Percentiles rank a stretch among this genome's conserved stretches.
phyloP scores from a whole-genome alignment of 495 filamentous ascomycete species.

The Hyaloscypha finlandica region DNA sequence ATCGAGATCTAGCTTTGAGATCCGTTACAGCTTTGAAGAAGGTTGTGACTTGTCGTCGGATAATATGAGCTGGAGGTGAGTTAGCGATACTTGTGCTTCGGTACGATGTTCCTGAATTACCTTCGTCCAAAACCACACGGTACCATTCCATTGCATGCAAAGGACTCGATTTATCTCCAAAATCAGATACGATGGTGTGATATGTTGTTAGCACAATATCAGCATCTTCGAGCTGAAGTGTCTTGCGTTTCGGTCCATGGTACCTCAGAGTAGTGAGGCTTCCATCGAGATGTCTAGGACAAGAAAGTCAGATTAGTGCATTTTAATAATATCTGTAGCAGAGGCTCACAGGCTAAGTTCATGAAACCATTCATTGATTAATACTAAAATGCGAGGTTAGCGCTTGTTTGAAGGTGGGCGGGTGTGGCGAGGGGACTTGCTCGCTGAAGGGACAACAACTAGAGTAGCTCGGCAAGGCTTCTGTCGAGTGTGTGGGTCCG shows the following conservation, averaged over 20 bases:
- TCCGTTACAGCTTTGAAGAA: constrained; percentile 63
- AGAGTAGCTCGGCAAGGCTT: constrained; percentile 16
- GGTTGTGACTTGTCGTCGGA: constrained; percentile 75
- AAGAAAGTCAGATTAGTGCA: neutral
- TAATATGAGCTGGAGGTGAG: constrained; percentile 55
- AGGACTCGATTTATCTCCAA: constrained; percentile 38
- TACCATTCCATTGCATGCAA: constrained; percentile 72
- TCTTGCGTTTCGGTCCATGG: constrained; percentile 6
- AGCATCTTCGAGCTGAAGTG: constrained; percentile 46
- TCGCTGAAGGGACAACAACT: constrained; percentile 14
- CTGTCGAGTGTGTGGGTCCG: constrained; percentile 4
- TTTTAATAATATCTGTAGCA: neutral
- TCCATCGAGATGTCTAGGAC: constrained; percentile 7
- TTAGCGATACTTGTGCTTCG: constrained; percentile 1
- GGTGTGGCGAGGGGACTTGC: neutral
- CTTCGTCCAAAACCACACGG: constrained; percentile 86
- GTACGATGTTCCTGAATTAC: constrained; percentile 31
- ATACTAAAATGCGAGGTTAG: neutral
- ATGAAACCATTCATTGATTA: constrained; percentile 11
- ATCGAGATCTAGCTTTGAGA: constrained; percentile 72
- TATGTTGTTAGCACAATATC: constrained; percentile 64
- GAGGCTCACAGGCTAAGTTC: constrained; percentile 1
- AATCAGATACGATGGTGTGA: constrained; percentile 34
- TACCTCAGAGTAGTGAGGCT: neutral
- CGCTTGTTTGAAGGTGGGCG: neutral